Percentiles rank a stretch among this genome's conserved stretches.
phyloP scores from a whole-genome alignment of 2,329 filamentous ascomycete genomes.

The Venturia carpophila region DNA sequence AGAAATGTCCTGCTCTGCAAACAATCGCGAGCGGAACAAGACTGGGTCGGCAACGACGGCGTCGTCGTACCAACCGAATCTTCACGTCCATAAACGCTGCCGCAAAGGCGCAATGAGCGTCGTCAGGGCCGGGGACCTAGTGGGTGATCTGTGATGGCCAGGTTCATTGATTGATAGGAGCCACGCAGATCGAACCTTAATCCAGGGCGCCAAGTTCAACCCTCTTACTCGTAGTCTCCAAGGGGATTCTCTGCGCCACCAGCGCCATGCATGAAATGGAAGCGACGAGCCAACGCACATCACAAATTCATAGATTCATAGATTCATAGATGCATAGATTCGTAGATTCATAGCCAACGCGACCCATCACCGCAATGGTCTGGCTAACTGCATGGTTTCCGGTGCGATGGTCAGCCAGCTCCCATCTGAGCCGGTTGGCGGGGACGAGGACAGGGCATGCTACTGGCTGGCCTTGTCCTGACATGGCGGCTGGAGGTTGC shows the following conservation, averaged over 20 bases:
- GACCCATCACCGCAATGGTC: background rate
- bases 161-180: background rate
- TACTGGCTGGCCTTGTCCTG: too few species aligned
- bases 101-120: background rate
- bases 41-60: background rate
- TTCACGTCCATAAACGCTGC: background rate
- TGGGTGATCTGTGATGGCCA: background rate
- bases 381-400: too few species aligned
- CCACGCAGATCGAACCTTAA: background rate
- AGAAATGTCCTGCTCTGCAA: too few species aligned
- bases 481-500: too few species aligned
- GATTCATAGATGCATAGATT: too few species aligned
- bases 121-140: background rate
- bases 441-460: too few species aligned
- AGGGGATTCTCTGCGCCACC: background rate
- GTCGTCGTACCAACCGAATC: constrained; percentile 2
- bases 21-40: too few species aligned
- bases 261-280: background rate
- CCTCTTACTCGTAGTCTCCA: too few species aligned
- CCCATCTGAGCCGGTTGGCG: background rate
- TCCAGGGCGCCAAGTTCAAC: background rate
- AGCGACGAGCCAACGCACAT: too few species aligned
- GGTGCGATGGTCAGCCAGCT: background rate
- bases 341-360: too few species aligned
- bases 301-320: too few species aligned